A percentile compares a stretch with the other conserved stretches of the same genome.
These are phyloP conservation scores for Laguncularia racemosa DNA, from an alignment of 345 rosid genomes.

Conservation along the genomic window DNA sequence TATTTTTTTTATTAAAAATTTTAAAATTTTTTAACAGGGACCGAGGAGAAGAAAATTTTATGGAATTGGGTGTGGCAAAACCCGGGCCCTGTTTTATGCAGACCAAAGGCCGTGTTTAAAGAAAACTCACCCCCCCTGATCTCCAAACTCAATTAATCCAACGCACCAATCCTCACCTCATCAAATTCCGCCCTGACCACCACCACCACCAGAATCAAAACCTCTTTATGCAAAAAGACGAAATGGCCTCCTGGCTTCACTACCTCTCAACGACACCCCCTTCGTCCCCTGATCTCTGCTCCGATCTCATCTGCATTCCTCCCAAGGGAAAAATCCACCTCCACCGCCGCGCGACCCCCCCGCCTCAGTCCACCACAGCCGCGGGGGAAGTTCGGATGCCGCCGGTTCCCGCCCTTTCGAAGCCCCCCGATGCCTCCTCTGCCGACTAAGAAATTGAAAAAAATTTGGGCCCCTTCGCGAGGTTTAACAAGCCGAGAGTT, in stretches of 20 bases:
- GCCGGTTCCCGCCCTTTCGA: slow-evolving; percentile 2
- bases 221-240: slow-evolving; percentile 81
- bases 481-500: slow-evolving; percentile 26
- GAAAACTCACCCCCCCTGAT: slow-evolving; percentile 26
- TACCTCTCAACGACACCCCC: slow-evolving; percentile 44
- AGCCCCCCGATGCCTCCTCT: slow-evolving; percentile 42
- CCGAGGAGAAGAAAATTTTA: slow-evolving; percentile 41
- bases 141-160: slow-evolving; percentile 26
- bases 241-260: slow-evolving; percentile 91
- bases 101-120: slow-evolving; percentile 34
- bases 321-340: slow-evolving; percentile 23
- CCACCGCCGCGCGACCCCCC: slow-evolving; percentile 9
- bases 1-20: not conserved
- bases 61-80: slow-evolving; percentile 95
- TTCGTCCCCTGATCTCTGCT: slow-evolving; percentile 61
- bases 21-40: slow-evolving; percentile 22
- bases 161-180: not conserved
- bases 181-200: not conserved
- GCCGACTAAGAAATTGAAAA: slow-evolving; percentile 32
- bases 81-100: slow-evolving; percentile 77
- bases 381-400: slow-evolving; percentile 10
- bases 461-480: slow-evolving; percentile 56
- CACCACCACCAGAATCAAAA: slow-evolving; percentile 7
- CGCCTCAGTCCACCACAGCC: slow-evolving; percentile 2
- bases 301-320: slow-evolving; percentile 41